Evolutionary conservation across 495 filamentous ascomycete genomes (phyloP), one percentile per base, ranked within the genome.

Genomic region (Penicillium goetzii): DNA sequence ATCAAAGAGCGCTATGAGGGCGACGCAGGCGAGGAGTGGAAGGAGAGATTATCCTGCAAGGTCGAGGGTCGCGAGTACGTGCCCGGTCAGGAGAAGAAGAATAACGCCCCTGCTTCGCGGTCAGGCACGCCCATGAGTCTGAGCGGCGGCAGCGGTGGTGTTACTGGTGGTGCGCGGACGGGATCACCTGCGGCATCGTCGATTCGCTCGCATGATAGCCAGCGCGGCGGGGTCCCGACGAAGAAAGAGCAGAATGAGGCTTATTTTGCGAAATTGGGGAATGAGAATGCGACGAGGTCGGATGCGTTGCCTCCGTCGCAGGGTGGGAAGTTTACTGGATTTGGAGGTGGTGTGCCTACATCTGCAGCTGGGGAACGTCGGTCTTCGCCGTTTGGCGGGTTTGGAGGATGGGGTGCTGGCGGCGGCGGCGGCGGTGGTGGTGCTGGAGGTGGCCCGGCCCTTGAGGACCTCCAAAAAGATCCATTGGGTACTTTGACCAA

Each of bases 1-100:
- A 81, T 97, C 50, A 87, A 89, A 41, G 93, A 97, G 66, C 78
- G 92, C 36, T 99, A 99, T 67, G 88, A 92, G 51, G 88, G 90
- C 30, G 88, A 90, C 53, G 89, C 89, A 2, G 95, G 92, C 21
- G 95, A 97, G 75, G 96, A 99, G 78, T 99, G 88, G 83, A 98
- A 98, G 74, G 96, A 97, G 75, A 84, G 94, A 65, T 71, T 99
- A 52, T 85, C 86, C 28, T 89, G 89, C 58, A 94, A 93, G 77
- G 90, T 93, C 28, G 93, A 97, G 69, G 90, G 90, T 5, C 80
- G 82, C 57, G 89, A 95, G 64, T 99, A 92, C 73, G 88, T 92
- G 8, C 86, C 85, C 0, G 87, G 85, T 25, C 82, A 87, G 68
- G 76, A 77, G 77, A 79, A 78, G 73, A 73, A 74, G 71, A 66